phyloP scores from a whole-genome alignment of 1,139 yeast genomes.

The Taphrina deformans region DNA sequence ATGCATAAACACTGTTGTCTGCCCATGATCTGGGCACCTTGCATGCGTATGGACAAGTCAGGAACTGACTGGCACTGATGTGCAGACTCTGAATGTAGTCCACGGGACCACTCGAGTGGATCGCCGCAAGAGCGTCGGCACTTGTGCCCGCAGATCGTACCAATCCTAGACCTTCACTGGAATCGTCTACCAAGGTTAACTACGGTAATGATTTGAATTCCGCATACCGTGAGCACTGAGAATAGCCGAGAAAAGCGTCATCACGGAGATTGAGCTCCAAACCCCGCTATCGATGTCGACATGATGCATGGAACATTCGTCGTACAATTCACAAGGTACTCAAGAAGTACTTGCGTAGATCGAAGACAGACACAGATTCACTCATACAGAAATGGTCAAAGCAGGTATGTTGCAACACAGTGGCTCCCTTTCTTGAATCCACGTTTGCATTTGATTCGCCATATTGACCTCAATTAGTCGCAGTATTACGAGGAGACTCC shows the following conservation, averaged over 20 bases:
- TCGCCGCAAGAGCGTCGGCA: background rate
- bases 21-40: no score
- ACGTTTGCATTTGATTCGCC: background rate
- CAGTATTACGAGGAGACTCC: constrained; percentile 93
- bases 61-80: no score
- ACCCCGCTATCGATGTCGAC: background rate
- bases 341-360: background rate
- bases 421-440: no score
- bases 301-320: no score
- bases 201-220: no score
- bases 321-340: constrained; percentile 1
- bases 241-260: background rate
- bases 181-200: no score
- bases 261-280: background rate
- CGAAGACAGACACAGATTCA: background rate
- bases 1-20: no score
- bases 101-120: no score
- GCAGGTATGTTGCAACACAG: no score
- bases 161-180: no score
- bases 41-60: no score
- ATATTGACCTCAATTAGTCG: constrained; percentile 55
- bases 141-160: background rate
- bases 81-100: no score
- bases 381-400: constrained; percentile 3
- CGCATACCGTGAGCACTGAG: background rate